Base-by-base conservation (phyloP, 1,139 yeast species). In the Lodderomyces beijingensis region DNA sequence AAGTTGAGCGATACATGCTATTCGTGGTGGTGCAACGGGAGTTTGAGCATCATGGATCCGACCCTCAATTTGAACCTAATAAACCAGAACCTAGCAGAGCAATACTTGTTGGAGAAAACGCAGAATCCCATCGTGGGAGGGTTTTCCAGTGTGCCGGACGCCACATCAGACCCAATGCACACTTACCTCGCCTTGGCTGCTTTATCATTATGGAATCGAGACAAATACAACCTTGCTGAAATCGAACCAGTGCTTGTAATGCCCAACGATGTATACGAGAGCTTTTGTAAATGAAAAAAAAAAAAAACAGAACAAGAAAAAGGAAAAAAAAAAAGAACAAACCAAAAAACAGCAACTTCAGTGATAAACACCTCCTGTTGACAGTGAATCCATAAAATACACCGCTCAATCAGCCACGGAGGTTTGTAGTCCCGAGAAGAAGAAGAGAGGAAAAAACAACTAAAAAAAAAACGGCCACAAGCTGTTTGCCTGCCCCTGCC, bases 1-100 rank as follows among this genome's bases (percentile, higher is more conserved):
- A 91, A 91, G 53, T 73, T 70, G 33, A 82, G 84, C 3, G 98
- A 91, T 54, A 84, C 96, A 0, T 91, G 98, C 59, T 91, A 91
- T 55, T 75, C 86, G 6, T 91, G 89, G 71, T 91, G 98, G 98
- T 74, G 78, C 31, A 55, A 78, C 7, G 93, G 77, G 2, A 65
- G 87, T 7, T 59, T 88, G 38, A 51, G 53, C 2, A 41, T 81
- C 30, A 54, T 79, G 21, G 51, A 48, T 12, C 32, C 35, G 1
- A 40, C 38, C 3, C n/a, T n/a, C n/a, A 46, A 44, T 22, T 45
- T 50, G 35, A 39, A 45, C 1, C 50, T 77, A 12, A 48, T 74
- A 1, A 67, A 79, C 36, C 31, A 45, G 1, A 50, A 51, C 0
- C 50, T 53, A 3, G 70, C 74, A 2, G 47, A 51, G 5, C 44